Conservation (phyloP, 1,284 basidiomycete species). For the Anthracocystis walkeri region DNA sequence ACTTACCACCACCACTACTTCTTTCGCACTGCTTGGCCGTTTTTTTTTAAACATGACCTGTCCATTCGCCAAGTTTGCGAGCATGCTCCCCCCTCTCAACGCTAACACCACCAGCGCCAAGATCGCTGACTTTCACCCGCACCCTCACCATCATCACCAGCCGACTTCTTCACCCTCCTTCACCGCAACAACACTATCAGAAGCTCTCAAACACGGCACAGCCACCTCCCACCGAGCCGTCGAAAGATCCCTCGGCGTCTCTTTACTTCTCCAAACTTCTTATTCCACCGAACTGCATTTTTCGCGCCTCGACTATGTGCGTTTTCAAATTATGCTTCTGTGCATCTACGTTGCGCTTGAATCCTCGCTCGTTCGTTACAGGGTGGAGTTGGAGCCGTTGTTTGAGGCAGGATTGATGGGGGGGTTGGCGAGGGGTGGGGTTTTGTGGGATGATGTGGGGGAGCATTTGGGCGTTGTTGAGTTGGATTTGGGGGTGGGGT, state of each 20-base stretch:
- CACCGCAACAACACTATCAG: constrained; percentile 16
- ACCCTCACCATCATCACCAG: neutral
- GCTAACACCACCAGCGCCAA: neutral
- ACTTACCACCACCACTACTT: neutral
- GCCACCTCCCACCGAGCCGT: constrained; percentile 36
- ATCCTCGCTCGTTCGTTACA: neutral
- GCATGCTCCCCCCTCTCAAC: constrained; percentile 11
- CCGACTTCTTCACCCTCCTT: neutral
- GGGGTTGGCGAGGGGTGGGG: constrained; percentile 16
- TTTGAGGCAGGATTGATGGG: constrained; percentile 19
- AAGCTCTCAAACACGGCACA: constrained; percentile 42
- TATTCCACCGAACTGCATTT: constrained; percentile 35
- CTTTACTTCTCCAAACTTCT: constrained; percentile 35
- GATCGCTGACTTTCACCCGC: neutral
- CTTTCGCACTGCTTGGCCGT: neutral
- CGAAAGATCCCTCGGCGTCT: constrained; percentile 47
- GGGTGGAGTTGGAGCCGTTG: constrained; percentile 6
- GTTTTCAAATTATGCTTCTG: constrained; percentile 53
- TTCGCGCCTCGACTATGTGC: constrained; percentile 47
- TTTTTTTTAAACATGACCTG: constrained; percentile 28
- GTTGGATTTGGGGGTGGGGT: constrained; percentile 19
- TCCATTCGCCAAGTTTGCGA: constrained; percentile 48
- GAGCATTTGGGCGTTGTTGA: constrained; percentile 30
- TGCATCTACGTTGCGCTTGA: constrained; percentile 39
- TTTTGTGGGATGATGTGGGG: constrained; percentile 24